Evolutionary conservation across 441 rosid species (phyloP).

Genomic region (Mallotus repandus): DNA sequence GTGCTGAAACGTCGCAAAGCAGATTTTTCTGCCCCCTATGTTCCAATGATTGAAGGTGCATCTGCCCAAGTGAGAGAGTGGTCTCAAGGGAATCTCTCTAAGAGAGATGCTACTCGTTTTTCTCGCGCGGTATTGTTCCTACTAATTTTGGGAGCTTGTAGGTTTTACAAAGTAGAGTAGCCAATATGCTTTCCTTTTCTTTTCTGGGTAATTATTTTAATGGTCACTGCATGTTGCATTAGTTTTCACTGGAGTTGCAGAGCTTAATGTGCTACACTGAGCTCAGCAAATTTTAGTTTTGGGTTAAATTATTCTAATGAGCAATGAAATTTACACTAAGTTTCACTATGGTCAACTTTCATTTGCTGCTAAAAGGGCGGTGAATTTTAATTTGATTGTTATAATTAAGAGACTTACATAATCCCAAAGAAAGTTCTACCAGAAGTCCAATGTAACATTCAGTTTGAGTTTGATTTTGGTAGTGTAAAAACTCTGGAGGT

Average conservation of each 20-base stretch:
- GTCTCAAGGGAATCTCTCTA: constrained; percentile 92
- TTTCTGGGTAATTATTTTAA: neutral
- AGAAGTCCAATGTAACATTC: neutral
- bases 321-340: neutral
- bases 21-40: constrained; percentile 59
- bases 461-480: neutral
- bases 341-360: neutral
- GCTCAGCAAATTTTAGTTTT: neutral
- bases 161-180: neutral
- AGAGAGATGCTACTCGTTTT: constrained; percentile 97
- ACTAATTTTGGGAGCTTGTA: neutral
- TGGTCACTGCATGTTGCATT: no score
- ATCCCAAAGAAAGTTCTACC: neutral
- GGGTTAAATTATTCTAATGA: neutral
- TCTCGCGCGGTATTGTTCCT: constrained; percentile 73
- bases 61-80: constrained; percentile 97
- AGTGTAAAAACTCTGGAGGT: no score
- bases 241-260: no score
- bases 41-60: constrained; percentile 85
- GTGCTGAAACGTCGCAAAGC: constrained; percentile 79
- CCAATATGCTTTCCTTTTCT: neutral
- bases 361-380: neutral
- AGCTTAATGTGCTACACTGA: no score
- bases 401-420: neutral
- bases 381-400: neutral